Percentiles rank a stretch among this genome's conserved stretches.
phyloP scores from a whole-genome alignment of 1,139 yeast species.

The Pichia sp. region DNA sequence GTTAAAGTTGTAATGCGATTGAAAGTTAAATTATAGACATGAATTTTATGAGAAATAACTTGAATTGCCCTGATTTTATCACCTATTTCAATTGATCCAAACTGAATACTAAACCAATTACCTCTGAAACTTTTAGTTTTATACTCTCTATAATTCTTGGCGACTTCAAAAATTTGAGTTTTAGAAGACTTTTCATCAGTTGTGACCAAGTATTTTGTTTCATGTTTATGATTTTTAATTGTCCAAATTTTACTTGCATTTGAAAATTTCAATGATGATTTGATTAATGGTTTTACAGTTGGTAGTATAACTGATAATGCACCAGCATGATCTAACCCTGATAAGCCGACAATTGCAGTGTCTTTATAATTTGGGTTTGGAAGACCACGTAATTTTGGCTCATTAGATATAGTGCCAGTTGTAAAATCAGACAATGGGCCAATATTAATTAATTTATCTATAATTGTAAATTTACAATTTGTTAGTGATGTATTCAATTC shows the following conservation, averaged over 20 bases:
- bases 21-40: constrained; percentile 60
- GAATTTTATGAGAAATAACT: constrained; percentile 61
- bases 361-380: constrained; percentile 63
- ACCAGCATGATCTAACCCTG: constrained; percentile 52
- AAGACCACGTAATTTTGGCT: constrained; percentile 51
- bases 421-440: constrained; percentile 76
- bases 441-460: constrained; percentile 54
- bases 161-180: constrained; percentile 68
- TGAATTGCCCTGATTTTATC: constrained; percentile 61
- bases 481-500: constrained; percentile 17
- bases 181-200: constrained; percentile 60
- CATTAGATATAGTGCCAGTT: constrained; percentile 55
- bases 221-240: constrained; percentile 35
- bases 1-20: constrained; percentile 32
- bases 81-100: constrained; percentile 32
- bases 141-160: constrained; percentile 58
- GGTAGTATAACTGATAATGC: constrained; percentile 60
- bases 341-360: constrained; percentile 59
- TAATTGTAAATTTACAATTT: constrained; percentile 33
- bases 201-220: constrained; percentile 58
- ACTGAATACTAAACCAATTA: constrained; percentile 58
- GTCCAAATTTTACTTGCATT: constrained; percentile 77
- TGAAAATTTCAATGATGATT: constrained; percentile 66
- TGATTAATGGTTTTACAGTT: constrained; percentile 56
- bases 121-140: constrained; percentile 60